A percentile compares a stretch with the other conserved stretches of the same genome.
Evolutionary conservation across 805 yeast genomes (phyloP).

Genomic region (Yarrowia sp.): DNA sequence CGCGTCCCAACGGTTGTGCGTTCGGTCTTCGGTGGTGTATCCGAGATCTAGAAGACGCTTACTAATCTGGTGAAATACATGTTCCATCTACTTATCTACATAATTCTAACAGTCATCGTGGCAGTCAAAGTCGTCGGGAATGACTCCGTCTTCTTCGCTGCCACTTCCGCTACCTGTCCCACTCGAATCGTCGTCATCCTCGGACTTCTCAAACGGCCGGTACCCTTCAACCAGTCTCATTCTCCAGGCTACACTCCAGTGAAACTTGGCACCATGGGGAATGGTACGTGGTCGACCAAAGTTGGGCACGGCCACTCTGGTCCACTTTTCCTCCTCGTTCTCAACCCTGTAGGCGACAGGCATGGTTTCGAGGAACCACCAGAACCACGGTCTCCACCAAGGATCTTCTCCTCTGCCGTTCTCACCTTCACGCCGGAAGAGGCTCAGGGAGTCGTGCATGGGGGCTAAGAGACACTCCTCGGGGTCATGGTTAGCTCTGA

Average conservation of each 20-base stretch:
- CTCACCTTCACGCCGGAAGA: constrained; percentile 4
- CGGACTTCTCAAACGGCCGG: constrained; percentile 1
- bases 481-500: constrained; percentile 5
- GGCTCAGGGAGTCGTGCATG: constrained; percentile 19
- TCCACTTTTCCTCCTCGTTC: constrained; percentile 30
- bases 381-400: constrained; percentile 29
- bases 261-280: constrained; percentile 26
- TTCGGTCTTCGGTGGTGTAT: background rate
- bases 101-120: constrained; percentile 5
- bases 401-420: constrained; percentile 27
- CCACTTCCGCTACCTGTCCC: background rate
- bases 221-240: constrained; percentile 22
- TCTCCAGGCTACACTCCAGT: constrained; percentile 32
- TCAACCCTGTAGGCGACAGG: constrained; percentile 27
- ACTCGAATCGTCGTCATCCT: background rate
- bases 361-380: constrained; percentile 32
- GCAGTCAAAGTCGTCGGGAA: constrained; percentile 26
- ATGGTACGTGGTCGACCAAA: constrained; percentile 9
- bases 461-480: constrained; percentile 15
- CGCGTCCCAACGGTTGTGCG: background rate
- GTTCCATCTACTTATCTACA: no score
- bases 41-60: background rate
- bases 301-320: constrained; percentile 12
- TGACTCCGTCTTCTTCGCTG: background rate
- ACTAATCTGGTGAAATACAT: background rate